phyloP scores from a whole-genome alignment of 257 asterid genomes.

The Plantago elongata region DNA sequence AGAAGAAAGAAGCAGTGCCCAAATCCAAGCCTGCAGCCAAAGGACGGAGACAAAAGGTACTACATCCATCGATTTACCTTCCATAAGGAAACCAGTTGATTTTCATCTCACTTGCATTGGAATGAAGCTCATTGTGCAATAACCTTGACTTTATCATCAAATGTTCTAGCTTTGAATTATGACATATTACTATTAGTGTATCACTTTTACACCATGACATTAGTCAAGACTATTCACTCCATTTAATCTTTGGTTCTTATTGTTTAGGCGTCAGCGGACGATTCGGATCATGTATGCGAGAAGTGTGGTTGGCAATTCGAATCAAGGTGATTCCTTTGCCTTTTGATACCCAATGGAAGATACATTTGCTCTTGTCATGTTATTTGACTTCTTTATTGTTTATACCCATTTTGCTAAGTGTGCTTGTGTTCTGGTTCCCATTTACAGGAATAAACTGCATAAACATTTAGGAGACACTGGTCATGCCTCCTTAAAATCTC shows the following conservation, averaged over 20 bases:
- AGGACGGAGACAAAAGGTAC: constrained; percentile 87
- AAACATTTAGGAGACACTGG: constrained; percentile 80
- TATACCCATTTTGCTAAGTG: constrained; percentile 9
- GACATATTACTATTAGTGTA: too few relatives aligned
- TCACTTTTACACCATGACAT: too few relatives aligned
- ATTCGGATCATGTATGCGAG: constrained; percentile 52
- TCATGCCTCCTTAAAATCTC: constrained; percentile 60
- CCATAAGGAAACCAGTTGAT: background rate
- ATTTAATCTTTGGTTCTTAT: constrained; percentile 14
- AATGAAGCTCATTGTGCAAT: background rate
- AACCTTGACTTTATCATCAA: background rate
- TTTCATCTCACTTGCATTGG: too few relatives aligned
- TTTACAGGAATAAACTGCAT: constrained; percentile 68
- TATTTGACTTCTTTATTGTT: background rate
- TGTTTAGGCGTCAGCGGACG: constrained; percentile 41
- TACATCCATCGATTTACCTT: background rate
- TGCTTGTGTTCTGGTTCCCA: background rate
- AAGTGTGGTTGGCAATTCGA: constrained; percentile 79
- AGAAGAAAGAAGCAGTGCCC: constrained; percentile 49
- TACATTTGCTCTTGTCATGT: background rate
- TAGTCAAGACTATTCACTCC: background rate
- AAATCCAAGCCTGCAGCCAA: constrained; percentile 48
- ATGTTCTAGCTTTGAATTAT: background rate
- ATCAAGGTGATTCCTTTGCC: constrained; percentile 45
- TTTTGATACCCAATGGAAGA: constrained; percentile 1